Base-by-base conservation (phyloP, 2,329 filamentous ascomycete genomes). In the Colletotrichum incanum region DNA sequence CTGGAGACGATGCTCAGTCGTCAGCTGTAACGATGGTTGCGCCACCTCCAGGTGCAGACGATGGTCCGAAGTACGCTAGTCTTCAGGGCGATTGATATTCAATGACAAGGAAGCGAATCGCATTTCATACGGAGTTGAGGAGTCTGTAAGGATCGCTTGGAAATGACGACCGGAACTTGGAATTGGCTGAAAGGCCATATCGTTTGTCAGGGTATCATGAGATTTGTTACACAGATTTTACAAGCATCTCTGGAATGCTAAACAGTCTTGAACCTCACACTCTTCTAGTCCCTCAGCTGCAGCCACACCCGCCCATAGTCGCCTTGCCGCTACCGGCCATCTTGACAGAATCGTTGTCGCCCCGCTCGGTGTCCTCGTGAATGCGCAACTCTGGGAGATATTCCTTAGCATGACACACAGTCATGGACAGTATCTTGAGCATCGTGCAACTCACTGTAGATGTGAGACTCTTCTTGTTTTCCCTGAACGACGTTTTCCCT, bases 321-420 rank as follows among this genome's bases (percentile, higher is more conserved):
- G 78, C 79, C 1, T 73, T 80, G 72, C 41, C 45, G 16, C 67
- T 56, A 41, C 83, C 86, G 2, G 88, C 87, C 63, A 90, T 86
- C 83, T 95, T 97, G 78, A 98, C 90, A 43, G 92, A 94, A 77
- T 98, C 95, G 79, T 99, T 99, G 83, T 98, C 93, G 65, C 96
- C 95, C 75, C 94, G 88, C 82, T 99, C 96, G 39, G 93, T 99
- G 75, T 97, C 86, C 73, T 97, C 89, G 81, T 98, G 96, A 83
- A 99, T 98, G 63, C 92, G 89, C 69, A 98, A 84, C 80, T 93
- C 95, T 98, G 76, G 49, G 28, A 3, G 14, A 20, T 14, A 20
- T 34, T 28, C 16, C 28, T 73, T 37, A 73, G 54, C 34, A 66
- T 12, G 20, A 18, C 18, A n/a, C 18, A 23, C 20, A 14, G 4